Base-by-base conservation (phyloP, 768 basidiomycete species). In the Amanita muscaria region DNA sequence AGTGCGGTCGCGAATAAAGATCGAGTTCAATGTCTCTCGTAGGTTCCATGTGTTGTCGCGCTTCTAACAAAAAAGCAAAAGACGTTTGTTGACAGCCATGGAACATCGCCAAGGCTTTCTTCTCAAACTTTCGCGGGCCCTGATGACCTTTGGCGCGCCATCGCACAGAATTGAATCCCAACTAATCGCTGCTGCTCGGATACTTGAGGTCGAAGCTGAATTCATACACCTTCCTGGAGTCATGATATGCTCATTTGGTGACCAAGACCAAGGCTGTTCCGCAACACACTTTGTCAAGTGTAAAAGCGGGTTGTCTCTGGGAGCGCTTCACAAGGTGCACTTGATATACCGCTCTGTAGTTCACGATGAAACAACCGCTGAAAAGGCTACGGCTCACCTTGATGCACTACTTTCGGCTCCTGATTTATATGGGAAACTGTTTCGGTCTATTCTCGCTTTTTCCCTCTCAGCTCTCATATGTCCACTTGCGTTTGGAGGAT, bases 161-260 rank as follows among this genome's bases (percentile, higher is more conserved):
- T 90, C 88, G 18, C 93, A 97, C 64, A 80, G 93, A 24, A 87
- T 97, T 48, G 91, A 94, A 63, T 83, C 89, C 2, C 92, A 96
- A 59, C 78, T 97, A 30, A 72, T 84, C 24, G 85, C 91, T 8
- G 88, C 88, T 6, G 88, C 92, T 0, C 75, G 81, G 12, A 90
- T 92, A 42, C 79, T 97, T 14, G 90, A 92, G 55, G 78, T 96
- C 44, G 81, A 89, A 59, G 88, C 89, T 35, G 88, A 93, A 59
- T 93, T 92, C 58, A 84, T 94, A 31, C 85, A 92, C 62, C 67
- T 88, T 11, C 88, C 86, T 18, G 76, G 73, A 14, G 74, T 88
- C 50, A 83, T 88, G 52, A 86, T 96, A 43, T 84, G 83, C 51
- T 89, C 87, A 31, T 94, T 94, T 57, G 87, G 86, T 12, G 89